Percentiles rank a stretch among this genome's conserved stretches.
phyloP scores from a whole-genome alignment of 371 early-diverging fungal species.

The Mortierella polycephala region DNA sequence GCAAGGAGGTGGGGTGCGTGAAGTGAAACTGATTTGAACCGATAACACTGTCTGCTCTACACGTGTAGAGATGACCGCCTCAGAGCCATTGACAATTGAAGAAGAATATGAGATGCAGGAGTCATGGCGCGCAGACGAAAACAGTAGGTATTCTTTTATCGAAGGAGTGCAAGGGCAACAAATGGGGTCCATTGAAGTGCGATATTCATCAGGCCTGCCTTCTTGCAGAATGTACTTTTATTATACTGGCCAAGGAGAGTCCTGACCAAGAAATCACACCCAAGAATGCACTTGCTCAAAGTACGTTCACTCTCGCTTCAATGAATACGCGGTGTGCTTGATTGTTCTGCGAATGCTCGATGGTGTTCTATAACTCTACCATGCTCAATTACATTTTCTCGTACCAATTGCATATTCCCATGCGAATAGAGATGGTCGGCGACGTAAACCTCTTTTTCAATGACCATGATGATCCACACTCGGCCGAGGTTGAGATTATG shows the following conservation, averaged over 20 bases:
- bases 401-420: not conserved
- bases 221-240: conserved; percentile 75
- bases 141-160: conserved; percentile 63
- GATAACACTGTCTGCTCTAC: not conserved
- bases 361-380: not conserved
- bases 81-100: conserved; percentile 89
- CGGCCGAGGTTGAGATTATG: conserved; percentile 95
- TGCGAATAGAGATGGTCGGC: conserved; percentile 80
- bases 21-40: not conserved
- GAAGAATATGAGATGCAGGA: conserved; percentile 96
- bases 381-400: not conserved
- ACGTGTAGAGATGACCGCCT: conserved; percentile 88
- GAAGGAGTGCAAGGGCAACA: no score
- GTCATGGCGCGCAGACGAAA: conserved; percentile 86
- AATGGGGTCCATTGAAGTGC: no score
- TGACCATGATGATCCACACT: conserved; percentile 75
- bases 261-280: conserved; percentile 52
- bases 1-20: no score
- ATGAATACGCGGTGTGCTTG: not conserved
- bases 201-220: not conserved
- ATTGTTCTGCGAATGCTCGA: not conserved
- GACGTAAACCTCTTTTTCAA: conserved; percentile 95
- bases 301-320: conserved; percentile 35
- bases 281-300: conserved; percentile 55
- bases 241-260: conserved; percentile 60